These are phyloP conservation scores for Cordyceps militaris DNA, from an alignment of 2,329 filamentous ascomycete species.

Conservation along the genomic window DNA sequence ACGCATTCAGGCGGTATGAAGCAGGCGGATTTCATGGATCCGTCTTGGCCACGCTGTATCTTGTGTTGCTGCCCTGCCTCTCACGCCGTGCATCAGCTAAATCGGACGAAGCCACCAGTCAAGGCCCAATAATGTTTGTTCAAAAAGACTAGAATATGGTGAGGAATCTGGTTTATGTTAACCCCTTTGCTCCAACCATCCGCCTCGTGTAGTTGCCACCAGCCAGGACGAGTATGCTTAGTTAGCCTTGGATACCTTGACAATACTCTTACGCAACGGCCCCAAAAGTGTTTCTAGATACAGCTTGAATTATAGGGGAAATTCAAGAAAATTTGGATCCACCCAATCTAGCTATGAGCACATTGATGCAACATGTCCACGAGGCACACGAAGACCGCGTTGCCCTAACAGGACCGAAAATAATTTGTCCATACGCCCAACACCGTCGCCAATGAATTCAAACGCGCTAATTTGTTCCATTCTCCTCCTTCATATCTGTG, in stretches of 20 bases:
- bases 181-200: no score
- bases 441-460: conserved; percentile 28
- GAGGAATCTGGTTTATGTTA: no score
- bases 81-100: no score
- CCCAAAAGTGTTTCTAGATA: neutral
- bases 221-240: no score
- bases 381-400: neutral
- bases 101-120: no score
- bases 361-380: neutral
- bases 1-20: no score
- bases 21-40: no score
- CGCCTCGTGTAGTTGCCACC: no score
- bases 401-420: neutral
- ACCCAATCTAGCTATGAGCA: conserved; percentile 2
- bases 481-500: conserved; percentile 52
- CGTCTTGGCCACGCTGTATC: no score
- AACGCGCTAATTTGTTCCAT: conserved; percentile 27
- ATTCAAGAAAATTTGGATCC: neutral
- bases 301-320: neutral
- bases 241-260: neutral
- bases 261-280: neutral
- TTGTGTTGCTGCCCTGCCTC: no score
- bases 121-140: no score
- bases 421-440: conserved; percentile 25
- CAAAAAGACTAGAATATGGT: no score